These are phyloP conservation scores for Umbilicus rupestris DNA, from an alignment of 164 flowering plant species.

Conservation along the genomic window DNA sequence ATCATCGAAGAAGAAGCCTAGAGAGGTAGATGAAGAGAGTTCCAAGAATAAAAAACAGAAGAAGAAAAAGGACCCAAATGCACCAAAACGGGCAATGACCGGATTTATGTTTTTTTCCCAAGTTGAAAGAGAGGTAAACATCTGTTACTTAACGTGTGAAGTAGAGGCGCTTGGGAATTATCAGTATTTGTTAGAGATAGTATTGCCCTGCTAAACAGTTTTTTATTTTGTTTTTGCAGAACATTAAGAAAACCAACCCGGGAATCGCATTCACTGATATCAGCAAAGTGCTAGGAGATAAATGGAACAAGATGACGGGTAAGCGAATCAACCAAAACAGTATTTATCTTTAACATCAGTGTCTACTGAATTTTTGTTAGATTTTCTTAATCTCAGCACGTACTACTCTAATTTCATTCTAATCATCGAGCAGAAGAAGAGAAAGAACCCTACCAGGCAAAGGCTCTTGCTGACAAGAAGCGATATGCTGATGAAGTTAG, in stretches of 20 bases:
- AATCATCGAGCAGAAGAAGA: slow-evolving; percentile 52
- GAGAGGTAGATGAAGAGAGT: slow-evolving; percentile 62
- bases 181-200: too few relatives aligned
- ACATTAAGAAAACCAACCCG: slow-evolving; percentile 64
- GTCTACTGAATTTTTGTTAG: not conserved
- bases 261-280: slow-evolving; percentile 62
- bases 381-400: not conserved
- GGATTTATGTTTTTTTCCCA: slow-evolving; percentile 81
- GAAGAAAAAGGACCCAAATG: slow-evolving; percentile 95
- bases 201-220: not conserved
- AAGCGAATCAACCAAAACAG: not conserved
- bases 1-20: slow-evolving; percentile 50
- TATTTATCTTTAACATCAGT: not conserved
- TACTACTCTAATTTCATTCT: not conserved
- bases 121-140: slow-evolving; percentile 72
- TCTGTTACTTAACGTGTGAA: not conserved
- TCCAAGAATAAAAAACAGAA: slow-evolving; percentile 74
- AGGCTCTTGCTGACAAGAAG: slow-evolving; percentile 63
- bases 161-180: too few relatives aligned
- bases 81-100: slow-evolving; percentile 84
- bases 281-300: slow-evolving; percentile 71
- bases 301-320: slow-evolving; percentile 88
- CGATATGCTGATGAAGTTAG: slow-evolving; percentile 65
- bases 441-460: slow-evolving; percentile 76
- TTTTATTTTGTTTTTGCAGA: too few relatives aligned